A percentile compares a stretch with the other conserved stretches of the same genome.
Conservation (phyloP, 2,329 filamentous ascomycete genomes). For the Phaeomoniella chlamydospora region DNA sequence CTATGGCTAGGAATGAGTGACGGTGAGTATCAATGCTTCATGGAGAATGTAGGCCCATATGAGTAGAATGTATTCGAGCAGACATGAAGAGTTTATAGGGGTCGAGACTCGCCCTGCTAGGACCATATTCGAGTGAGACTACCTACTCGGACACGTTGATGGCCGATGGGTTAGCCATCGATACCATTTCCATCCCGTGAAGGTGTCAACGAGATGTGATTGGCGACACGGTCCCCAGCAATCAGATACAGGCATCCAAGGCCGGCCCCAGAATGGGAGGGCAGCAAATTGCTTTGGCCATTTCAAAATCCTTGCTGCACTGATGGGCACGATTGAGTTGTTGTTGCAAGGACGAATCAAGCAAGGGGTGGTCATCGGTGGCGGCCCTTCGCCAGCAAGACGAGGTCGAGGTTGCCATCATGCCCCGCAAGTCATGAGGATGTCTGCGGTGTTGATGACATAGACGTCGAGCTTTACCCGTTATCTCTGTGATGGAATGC, state of each 20-base stretch:
- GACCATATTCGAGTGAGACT: background rate
- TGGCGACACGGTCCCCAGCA: background rate
- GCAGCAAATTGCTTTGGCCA: background rate
- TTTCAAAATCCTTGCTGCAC: background rate
- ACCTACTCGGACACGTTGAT: background rate
- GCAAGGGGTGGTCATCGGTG: background rate
- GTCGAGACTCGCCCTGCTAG: background rate
- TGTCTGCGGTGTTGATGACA: background rate
- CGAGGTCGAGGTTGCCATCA: background rate
- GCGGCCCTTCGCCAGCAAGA: background rate
- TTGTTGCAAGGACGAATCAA: background rate
- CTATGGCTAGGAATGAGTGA: constrained; percentile 2
- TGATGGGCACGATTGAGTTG: background rate
- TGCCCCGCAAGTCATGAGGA: background rate
- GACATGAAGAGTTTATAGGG: background rate
- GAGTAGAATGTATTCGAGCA: background rate
- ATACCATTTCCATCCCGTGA: background rate
- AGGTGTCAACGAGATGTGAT: background rate
- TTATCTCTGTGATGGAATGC: background rate
- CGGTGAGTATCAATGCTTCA: background rate
- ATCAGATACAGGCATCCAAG: no score
- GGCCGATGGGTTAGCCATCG: background rate
- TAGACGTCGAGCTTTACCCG: background rate
- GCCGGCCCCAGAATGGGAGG: background rate
- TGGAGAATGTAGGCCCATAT: constrained; percentile 1